phyloP scores from a whole-genome alignment of 768 basidiomycete species.

The Lactifluus volemus region DNA sequence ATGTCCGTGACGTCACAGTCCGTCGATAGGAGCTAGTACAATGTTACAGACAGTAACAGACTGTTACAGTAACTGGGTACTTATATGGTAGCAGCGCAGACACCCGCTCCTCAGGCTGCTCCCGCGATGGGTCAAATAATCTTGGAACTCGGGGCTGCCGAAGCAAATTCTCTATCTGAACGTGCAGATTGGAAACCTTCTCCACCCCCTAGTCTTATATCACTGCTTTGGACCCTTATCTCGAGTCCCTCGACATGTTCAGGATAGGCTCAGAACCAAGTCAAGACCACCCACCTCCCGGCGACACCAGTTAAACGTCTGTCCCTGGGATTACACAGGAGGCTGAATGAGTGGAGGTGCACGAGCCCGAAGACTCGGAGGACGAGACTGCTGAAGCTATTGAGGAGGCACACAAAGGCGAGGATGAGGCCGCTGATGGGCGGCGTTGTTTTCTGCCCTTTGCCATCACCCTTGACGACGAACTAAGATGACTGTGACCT shows the following conservation, averaged over 20 bases:
- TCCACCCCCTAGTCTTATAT: not conserved
- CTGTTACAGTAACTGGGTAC: too few species aligned
- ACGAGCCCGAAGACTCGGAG: not conserved
- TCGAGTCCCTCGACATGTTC: conserved; percentile 3
- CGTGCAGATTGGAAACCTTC: not conserved
- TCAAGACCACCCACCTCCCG: not conserved
- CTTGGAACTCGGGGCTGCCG: not conserved
- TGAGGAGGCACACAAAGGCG: conserved; percentile 36
- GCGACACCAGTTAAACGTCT: not conserved
- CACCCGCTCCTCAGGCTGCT: not conserved
- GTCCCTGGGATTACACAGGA: not conserved
- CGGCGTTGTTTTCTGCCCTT: too few species aligned
- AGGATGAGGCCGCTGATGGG: conserved; percentile 47
- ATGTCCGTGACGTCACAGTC: too few species aligned
- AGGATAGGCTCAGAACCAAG: not conserved
- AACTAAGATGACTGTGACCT: too few species aligned
- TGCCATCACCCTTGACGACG: too few species aligned
- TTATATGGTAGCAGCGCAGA: too few species aligned
- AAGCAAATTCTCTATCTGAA: not conserved
- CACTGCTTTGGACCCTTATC: conserved; percentile 1
- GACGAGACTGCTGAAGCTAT: conserved; percentile 1
- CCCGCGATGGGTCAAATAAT: not conserved
- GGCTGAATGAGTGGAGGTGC: not conserved
- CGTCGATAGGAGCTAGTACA: too few species aligned
- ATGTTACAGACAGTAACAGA: too few species aligned